These are phyloP conservation scores for Phytophthora idaei DNA, from an alignment of 352 stramenopile species.

Conservation along the genomic window DNA sequence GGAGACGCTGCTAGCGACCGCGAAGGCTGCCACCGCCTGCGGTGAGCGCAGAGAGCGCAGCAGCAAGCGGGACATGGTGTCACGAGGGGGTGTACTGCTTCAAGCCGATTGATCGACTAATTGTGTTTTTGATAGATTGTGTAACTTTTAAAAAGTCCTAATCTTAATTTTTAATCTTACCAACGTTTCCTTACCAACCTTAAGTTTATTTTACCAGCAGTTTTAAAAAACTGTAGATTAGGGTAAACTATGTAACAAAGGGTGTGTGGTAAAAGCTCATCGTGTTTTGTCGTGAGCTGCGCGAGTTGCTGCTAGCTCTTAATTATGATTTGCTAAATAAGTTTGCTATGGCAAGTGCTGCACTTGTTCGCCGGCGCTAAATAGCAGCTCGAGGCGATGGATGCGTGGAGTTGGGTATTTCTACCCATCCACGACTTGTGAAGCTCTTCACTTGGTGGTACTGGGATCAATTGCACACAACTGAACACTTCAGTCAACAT, in stretches of 20 bases:
- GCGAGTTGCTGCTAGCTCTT: slow-evolving; percentile 12
- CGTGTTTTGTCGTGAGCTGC: slow-evolving; percentile 6
- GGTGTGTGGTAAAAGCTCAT: not conserved
- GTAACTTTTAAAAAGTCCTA: not conserved
- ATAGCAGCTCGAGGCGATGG: slow-evolving; percentile 13
- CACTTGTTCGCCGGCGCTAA: slow-evolving; percentile 6
- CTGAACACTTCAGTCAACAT: slow-evolving; percentile 59
- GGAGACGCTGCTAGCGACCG: slow-evolving; percentile 18
- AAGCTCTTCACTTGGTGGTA: not conserved
- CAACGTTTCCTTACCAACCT: too few species aligned
- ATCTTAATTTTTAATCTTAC: not conserved
- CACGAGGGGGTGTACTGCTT: slow-evolving; percentile 7
- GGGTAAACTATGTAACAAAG: too few species aligned
- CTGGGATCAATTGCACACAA: slow-evolving; percentile 1
- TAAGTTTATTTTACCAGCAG: too few species aligned
- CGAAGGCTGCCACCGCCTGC: slow-evolving; percentile 11
- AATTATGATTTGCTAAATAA: slow-evolving; percentile 28
- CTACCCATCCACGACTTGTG: not conserved
- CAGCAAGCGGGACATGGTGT: slow-evolving; percentile 38
- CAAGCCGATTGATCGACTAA: slow-evolving; percentile 18
- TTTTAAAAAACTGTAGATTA: too few species aligned
- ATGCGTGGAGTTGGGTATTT: not conserved
- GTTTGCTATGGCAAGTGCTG: not conserved
- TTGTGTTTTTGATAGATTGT: not conserved
- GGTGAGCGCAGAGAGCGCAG: slow-evolving; percentile 27